Percentiles rank a stretch among this genome's conserved stretches.
Evolutionary conservation across 257 asterid species (phyloP).

Genomic region (Dorcoceras hygrometricum): DNA sequence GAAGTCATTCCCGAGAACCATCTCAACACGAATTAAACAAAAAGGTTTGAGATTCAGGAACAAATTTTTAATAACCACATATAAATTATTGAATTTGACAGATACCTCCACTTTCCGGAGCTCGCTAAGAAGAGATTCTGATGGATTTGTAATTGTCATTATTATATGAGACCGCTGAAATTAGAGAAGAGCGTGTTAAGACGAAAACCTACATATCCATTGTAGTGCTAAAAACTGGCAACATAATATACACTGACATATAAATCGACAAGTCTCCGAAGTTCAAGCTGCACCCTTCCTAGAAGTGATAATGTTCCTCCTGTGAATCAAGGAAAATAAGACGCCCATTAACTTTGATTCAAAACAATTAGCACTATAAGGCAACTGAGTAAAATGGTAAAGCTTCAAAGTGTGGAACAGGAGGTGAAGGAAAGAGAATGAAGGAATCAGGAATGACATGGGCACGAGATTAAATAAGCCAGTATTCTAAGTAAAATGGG

Average conservation of each 20-base stretch:
- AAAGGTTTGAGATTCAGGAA: conserved; percentile 1
- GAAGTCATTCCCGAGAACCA: conserved; percentile 9
- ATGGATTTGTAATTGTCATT: conserved; percentile 86
- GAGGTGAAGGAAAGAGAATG: neutral
- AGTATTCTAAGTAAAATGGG: neutral
- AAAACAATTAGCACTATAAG: neutral
- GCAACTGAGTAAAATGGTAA: neutral
- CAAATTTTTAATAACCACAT: conserved; percentile 10
- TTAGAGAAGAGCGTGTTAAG: conserved; percentile 34
- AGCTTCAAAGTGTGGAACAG: neutral
- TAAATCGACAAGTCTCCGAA: conserved; percentile 78
- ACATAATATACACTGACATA: conserved; percentile 55
- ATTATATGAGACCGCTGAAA: conserved; percentile 81
- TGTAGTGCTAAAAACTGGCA: conserved; percentile 19
- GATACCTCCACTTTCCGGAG: conserved; percentile 97
- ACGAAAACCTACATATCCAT: conserved; percentile 18
- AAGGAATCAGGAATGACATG: neutral
- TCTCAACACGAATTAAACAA: conserved; percentile 6
- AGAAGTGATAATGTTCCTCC: conserved; percentile 70
- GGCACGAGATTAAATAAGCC: neutral
- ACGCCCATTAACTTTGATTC: neutral
- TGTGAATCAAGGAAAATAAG: conserved; percentile 35
- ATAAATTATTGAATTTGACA: conserved; percentile 3
- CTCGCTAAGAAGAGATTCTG: conserved; percentile 92
- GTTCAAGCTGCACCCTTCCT: conserved; percentile 82